Evolutionary conservation across 371 early-diverging fungal genomes (phyloP).

Genomic region (Mortierella sp.): DNA sequence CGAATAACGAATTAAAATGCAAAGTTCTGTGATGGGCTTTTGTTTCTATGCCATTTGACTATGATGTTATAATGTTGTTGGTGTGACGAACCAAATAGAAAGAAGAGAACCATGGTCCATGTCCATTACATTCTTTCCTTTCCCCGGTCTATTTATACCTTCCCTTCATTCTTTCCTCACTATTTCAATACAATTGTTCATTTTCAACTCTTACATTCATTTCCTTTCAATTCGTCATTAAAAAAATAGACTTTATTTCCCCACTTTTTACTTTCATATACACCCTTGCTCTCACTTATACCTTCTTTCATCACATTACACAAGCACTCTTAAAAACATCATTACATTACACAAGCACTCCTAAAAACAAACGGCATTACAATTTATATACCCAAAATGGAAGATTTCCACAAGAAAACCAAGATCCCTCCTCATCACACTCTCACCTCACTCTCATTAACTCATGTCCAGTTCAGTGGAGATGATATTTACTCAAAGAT

Average conservation of each 20-base stretch:
- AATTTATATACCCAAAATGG: not conserved
- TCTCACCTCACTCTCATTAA: slow-evolving; percentile 75
- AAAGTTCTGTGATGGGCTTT: not conserved
- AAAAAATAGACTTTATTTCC: no score
- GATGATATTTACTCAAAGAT: slow-evolving; percentile 65
- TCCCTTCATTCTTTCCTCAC: not conserved
- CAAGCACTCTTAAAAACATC: not conserved
- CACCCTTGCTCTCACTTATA: slow-evolving; percentile 1
- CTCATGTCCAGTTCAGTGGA: slow-evolving; percentile 79
- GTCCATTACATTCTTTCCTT: not conserved
- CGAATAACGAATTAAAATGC: no score
- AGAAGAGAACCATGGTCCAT: not conserved
- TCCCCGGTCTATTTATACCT: not conserved
- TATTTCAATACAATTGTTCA: not conserved
- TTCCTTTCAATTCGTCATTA: not conserved
- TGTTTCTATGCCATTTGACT: not conserved
- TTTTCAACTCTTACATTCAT: not conserved
- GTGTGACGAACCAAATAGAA: not conserved
- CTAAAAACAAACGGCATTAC: not conserved
- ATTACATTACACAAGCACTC: not conserved
- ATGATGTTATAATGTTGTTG: not conserved
- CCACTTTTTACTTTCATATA: not conserved
- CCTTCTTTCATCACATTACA: not conserved
- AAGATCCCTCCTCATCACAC: slow-evolving; percentile 36
- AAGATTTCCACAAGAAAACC: slow-evolving; percentile 11